Base-by-base conservation (phyloP, 2,329 filamentous ascomycete species). In the Lasiodiplodia sp. region DNA sequence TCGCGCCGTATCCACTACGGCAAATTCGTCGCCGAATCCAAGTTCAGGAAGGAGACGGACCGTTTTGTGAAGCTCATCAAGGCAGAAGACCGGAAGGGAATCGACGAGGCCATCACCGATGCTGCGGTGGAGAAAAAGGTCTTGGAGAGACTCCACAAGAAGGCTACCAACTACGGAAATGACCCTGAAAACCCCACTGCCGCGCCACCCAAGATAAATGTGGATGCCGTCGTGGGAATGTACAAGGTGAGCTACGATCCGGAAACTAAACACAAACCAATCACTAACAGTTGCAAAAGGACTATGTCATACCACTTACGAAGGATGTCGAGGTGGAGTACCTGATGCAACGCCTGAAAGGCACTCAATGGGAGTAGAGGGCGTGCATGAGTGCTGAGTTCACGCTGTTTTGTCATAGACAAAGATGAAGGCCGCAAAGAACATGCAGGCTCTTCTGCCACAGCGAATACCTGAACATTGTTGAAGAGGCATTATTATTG, bases 241-340 rank as follows among this genome's bases (percentile, higher is more conserved):
- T 80, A 80, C 72, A 79, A 79, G 75, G 77, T 76, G 65, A 12
- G 66, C 57, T 93, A 49, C 97, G 28, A 93, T 97, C 64, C 25
- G 40, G 12, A 21, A 56, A 23, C 21, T 62, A 11, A 4, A 25
- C 4, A 51, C 10, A 16, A 7, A 18, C 0, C 8, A 51, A 28
- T 40, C 23, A 34, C 53, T 69, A 34, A 68, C 40, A 21, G 2
- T 11, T 49, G 28, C 69, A 51, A 60, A 62, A 75, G 86, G 88
- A 97, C 79, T 92, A 92, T 81, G 94, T 99, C 70, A 99, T 99
- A 74, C 96, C 96, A 0, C 82, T 98, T 79, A 99, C 96, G n/a
- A 99, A 99, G 81, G 91, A 94, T 72, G 95, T 99, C 51, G 96
- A 99, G 84, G 94, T 99, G 11, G 96, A 99, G 75, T 99, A 99